Percentiles rank a stretch among this genome's conserved stretches.
phyloP scores from a whole-genome alignment of 495 filamentous ascomycete species.

The Poronia punctata region DNA sequence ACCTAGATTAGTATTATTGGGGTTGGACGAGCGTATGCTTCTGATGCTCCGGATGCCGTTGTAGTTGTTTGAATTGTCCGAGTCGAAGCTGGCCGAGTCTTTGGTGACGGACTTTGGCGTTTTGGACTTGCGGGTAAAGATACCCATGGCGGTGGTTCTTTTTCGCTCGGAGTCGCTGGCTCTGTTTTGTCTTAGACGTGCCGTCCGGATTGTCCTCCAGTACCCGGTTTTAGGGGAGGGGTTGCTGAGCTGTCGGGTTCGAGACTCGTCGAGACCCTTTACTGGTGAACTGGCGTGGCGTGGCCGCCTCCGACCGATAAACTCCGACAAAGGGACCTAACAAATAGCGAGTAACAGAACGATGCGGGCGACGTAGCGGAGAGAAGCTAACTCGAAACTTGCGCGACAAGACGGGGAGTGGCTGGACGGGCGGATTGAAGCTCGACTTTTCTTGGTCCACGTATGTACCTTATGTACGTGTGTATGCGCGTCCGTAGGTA shows the following conservation, averaged over 20 bases:
- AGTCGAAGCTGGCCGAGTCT: conserved; percentile 29
- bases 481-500: no score
- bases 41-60: conserved; percentile 19
- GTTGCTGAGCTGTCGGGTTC: no score
- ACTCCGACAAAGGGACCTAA: conserved; percentile 8
- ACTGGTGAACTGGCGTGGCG: no score
- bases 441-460: no score
- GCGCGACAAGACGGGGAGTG: no score
- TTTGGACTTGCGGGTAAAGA: conserved; percentile 45
- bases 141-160: conserved; percentile 34
- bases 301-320: conserved; percentile 6
- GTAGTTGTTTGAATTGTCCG: conserved; percentile 26
- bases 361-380: no score
- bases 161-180: neutral
- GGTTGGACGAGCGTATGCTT: conserved; percentile 17
- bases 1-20: conserved; percentile 28
- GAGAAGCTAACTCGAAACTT: no score
- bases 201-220: neutral
- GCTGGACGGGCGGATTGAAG: no score
- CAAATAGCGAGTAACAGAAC: no score
- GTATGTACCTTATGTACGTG: no score
- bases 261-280: no score
- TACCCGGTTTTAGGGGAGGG: neutral
- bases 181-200: neutral
- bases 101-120: conserved; percentile 35